Conservation (phyloP, 768 basidiomycete species). For the Cytidiella melzeri region DNA sequence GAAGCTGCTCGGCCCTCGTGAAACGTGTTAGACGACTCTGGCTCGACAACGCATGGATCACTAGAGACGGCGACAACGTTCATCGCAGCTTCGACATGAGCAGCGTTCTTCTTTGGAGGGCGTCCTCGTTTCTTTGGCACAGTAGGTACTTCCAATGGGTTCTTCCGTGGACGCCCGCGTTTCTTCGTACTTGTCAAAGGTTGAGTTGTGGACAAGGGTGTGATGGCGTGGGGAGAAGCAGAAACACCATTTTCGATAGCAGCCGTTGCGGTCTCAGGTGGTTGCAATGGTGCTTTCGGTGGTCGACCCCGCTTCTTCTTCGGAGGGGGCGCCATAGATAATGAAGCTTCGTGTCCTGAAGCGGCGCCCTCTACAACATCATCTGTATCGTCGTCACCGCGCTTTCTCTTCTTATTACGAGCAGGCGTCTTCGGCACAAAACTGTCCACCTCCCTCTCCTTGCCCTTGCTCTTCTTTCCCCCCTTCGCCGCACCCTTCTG, state of each 20-base stretch:
- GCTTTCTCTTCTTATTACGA: constrained; percentile 28
- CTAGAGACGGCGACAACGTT: background rate
- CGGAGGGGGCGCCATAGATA: background rate
- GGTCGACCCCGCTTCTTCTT: constrained; percentile 6
- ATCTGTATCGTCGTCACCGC: constrained; percentile 17
- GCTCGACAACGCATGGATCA: too few relatives aligned
- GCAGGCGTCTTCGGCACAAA: constrained; percentile 17
- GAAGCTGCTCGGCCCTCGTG: too few relatives aligned
- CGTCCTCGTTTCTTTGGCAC: background rate
- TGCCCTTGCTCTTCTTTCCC: constrained; percentile 18
- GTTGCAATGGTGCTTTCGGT: background rate
- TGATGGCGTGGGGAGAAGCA: too few relatives aligned
- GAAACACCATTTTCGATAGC: background rate
- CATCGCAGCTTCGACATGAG: background rate
- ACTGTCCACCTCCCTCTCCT: constrained; percentile 24
- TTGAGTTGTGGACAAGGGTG: too few relatives aligned
- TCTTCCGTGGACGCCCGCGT: constrained; percentile 5
- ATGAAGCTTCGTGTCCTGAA: background rate
- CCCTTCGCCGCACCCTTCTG: constrained; percentile 8
- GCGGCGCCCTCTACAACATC: background rate
- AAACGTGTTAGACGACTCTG: too few relatives aligned
- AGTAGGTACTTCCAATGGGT: background rate
- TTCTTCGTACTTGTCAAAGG: background rate
- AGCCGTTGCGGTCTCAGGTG: background rate
- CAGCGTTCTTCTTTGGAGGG: constrained; percentile 1